A percentile compares a stretch with the other conserved stretches of the same genome.
Evolutionary conservation across 495 filamentous ascomycete species (phyloP).

Genomic region (Aspergillus cavernicola): DNA sequence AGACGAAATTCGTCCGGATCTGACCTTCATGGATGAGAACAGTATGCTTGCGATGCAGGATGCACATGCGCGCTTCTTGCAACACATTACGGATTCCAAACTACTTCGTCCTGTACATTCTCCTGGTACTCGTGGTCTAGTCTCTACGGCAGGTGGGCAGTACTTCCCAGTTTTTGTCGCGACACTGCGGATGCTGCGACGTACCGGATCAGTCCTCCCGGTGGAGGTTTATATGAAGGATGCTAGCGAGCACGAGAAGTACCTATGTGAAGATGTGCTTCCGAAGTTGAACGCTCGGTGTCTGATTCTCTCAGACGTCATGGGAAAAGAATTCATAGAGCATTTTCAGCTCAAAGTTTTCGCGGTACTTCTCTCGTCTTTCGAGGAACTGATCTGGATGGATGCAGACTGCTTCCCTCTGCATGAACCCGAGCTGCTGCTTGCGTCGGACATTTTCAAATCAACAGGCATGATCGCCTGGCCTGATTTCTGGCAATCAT

Average conservation of each 20-base stretch:
- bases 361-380: slow-evolving; percentile 57
- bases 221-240: slow-evolving; percentile 57
- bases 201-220: slow-evolving; percentile 51
- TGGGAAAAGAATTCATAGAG: slow-evolving; percentile 37
- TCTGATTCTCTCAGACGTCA: slow-evolving; percentile 43
- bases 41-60: slow-evolving; percentile 33
- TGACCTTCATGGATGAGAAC: slow-evolving; percentile 32
- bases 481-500: slow-evolving; percentile 60
- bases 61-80: slow-evolving; percentile 43
- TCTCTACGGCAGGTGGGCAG: slow-evolving; percentile 45
- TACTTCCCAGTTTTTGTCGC: slow-evolving; percentile 49
- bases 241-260: slow-evolving; percentile 43
- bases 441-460: slow-evolving; percentile 48
- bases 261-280: slow-evolving; percentile 50
- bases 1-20: slow-evolving; percentile 29
- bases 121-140: slow-evolving; percentile 49
- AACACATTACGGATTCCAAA: slow-evolving; percentile 29
- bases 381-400: slow-evolving; percentile 59
- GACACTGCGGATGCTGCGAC: slow-evolving; percentile 55
- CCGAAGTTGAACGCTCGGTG: slow-evolving; percentile 51
- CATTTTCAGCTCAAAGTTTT: slow-evolving; percentile 60
- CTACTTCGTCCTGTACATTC: slow-evolving; percentile 40
- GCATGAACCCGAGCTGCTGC: slow-evolving; percentile 47
- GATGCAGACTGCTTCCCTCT: slow-evolving; percentile 58
- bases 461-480: slow-evolving; percentile 54